Evolutionary conservation across 2,329 filamentous ascomycete genomes (phyloP).

Genomic region (Exophiala spinifera): DNA sequence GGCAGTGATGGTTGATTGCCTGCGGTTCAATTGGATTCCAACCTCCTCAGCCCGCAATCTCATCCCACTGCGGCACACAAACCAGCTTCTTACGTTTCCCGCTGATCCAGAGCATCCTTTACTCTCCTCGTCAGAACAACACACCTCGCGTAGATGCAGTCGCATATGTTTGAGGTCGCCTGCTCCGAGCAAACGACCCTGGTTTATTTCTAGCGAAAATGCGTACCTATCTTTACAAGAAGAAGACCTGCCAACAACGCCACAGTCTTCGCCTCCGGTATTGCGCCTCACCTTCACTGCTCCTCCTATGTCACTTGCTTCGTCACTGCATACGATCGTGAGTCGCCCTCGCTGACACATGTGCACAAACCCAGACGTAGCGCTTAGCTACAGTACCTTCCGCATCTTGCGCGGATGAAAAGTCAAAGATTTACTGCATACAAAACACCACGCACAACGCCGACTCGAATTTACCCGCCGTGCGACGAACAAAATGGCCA

Average conservation of each 20-base stretch:
- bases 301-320: slow-evolving; percentile 1
- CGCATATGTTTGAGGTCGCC: slow-evolving; percentile 6
- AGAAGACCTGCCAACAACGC: slow-evolving; percentile 6
- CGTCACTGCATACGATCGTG: neutral
- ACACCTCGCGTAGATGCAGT: slow-evolving; percentile 13
- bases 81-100: neutral
- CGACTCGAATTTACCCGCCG: slow-evolving; percentile 7
- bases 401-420: slow-evolving; percentile 16
- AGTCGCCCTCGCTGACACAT: slow-evolving; percentile 8
- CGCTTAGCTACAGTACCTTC: slow-evolving; percentile 14
- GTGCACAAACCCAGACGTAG: slow-evolving; percentile 12
- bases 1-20: neutral
- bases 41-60: neutral
- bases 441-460: neutral
- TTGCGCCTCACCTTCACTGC: slow-evolving; percentile 13
- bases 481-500: slow-evolving; percentile 17
- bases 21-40: neutral
- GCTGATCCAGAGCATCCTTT: neutral
- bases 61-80: neutral
- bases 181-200: slow-evolving; percentile 11
- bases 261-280: slow-evolving; percentile 18
- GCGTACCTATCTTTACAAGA: slow-evolving; percentile 15
- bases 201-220: slow-evolving; percentile 25
- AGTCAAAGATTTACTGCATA: neutral
- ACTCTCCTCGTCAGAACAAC: neutral